Evolutionary conservation across 805 yeast genomes (phyloP), one percentile per base, ranked within the genome.

Genomic region (Candida nemodendra): DNA sequence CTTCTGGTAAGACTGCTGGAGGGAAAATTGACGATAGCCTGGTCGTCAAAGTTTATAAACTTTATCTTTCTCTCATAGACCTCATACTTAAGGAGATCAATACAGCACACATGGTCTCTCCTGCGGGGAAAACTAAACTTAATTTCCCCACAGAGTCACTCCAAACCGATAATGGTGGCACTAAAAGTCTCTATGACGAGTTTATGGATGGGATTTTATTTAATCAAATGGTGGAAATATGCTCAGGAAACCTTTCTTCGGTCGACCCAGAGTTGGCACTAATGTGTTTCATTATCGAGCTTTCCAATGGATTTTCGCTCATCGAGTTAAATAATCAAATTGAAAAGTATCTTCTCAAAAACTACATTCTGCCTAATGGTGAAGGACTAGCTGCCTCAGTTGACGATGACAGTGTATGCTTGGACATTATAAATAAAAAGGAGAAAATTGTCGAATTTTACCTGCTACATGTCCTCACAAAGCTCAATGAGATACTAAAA

Each of bases 221-320:
- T 15, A 23, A 35, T n/a, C 58, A 57, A 23, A 31, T 58, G 4
- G 23, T 30, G 3, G 18, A 18, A 9, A 46, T 56, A 2, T 49
- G 35, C 34, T 21, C 39, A 3, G 36, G 44, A 14, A 36, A 47
- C 18, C 35, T 36, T 9, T 23, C 11, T 4, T 8, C 26, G 18
- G 36, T 50, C 9, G 60, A 61, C 34, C 48, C 58, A 3, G 65
- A 59, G 15, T 25, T 61, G 14, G 38, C 47, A 4, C 43, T 61
- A 24, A 54, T 59, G 51, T 54, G 61, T 32, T 59, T 57, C 32
- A 50, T 60, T 12, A 53, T 59, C 23, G 65, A 62, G 36, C 42
- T 50, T 11, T 45, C 61, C 4, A 59, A 62, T 34, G 58, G 55
- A 4, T 44, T 52, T 27, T 39, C 56, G 1, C 16, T 50, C 14